Base-by-base conservation (phyloP, 2,329 filamentous ascomycete genomes). In the Remersonia thermophila region DNA sequence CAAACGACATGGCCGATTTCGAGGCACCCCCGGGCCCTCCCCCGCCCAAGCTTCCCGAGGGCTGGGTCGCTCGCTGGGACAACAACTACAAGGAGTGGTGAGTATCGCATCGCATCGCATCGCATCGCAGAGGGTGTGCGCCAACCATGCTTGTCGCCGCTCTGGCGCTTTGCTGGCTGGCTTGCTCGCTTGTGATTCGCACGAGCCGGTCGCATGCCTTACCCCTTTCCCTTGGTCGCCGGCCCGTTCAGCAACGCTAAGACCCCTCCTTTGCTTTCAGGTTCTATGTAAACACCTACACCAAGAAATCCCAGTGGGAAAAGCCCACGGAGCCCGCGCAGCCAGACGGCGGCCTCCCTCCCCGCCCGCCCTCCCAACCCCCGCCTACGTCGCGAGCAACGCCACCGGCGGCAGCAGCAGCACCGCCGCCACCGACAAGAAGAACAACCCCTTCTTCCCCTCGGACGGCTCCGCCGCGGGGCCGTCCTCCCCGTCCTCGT, bases 251-350 rank as follows among this genome's bases (percentile, higher is more conserved):
- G 17, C 32, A 27, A 30, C 32, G 17, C 13, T 30, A 30, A 9
- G 27, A 32, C 17, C 18, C 27, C 10, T 15, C 36, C 36, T 34
- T n/a, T 13, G 15, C 26, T 4, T n/a, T 7, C 44, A 85, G 80
- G 80, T 94, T 91, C 71, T 95, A 83, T 63, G 82, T 94, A 42
- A 91, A 95, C 63, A 73, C 82, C 42, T 73, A 78, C 58, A 94
- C 86, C 46, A 91, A 91, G 52, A 71, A 81, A 54, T 93, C 87
- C 4, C 82, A 89, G 69, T 95, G 87, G 87, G 82, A 93, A 4
- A 80, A 75, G 48, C 86, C 86, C 13, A 83, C 77, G 27, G 69
- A 69, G 36, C 78, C 82, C 30, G 75, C 76, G 35, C 71, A 33
- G 3, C 46, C 46, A 3, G 57, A 54, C 18, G 56, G 54, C 18